Evolutionary conservation across 305 asterid species (phyloP), one percentile per base, ranked within the genome.

Genomic region (Rubia balearica): DNA sequence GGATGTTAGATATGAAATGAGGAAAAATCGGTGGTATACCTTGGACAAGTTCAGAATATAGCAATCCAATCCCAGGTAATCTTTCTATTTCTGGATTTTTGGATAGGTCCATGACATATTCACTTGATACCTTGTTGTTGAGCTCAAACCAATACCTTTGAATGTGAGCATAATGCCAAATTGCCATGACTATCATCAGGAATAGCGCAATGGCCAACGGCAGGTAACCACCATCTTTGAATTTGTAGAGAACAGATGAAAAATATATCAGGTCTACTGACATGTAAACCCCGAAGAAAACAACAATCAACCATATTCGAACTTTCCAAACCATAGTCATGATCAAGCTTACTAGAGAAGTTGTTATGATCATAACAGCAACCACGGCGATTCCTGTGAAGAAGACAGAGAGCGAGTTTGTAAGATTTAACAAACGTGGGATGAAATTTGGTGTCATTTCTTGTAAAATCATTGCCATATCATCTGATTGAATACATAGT

Each of bases 1-100:
- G 92, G 2, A 91, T 48, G 30, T 89, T 91, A 13, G 88, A 63
- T 13, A 86, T 73, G 45, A 83, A 90, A 46, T 88, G 92, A 0
- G 92, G 79, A 38, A 87, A 87, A 30, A 91, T 87, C 0, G 92
- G 95, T 0, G 97, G 96, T 62, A 91, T 87, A 3, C 95, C 96
- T 41, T 91, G 91, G 1, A 89, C 97, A 0, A 91, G 83, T 21
- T 87, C 92, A 0, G 96, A 89, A 64, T 91, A 91, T 0, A 89
- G 74, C 14, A 91, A 73, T 6, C 92, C 92, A 0, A 91, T 82
- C 1, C 97, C 97, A 0, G 95, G 96, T 4, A 87, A 27, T 72
- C 91, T 71, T 43, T 57, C 77, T 3, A 89, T 73, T 2, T 75
- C 65, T 0, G 16, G 73, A 72, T 80, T 81, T 2, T 76, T 75